These are phyloP conservation scores for Cladophialophora carrionii DNA, from an alignment of 2,329 filamentous ascomycete species.

Conservation along the genomic window DNA sequence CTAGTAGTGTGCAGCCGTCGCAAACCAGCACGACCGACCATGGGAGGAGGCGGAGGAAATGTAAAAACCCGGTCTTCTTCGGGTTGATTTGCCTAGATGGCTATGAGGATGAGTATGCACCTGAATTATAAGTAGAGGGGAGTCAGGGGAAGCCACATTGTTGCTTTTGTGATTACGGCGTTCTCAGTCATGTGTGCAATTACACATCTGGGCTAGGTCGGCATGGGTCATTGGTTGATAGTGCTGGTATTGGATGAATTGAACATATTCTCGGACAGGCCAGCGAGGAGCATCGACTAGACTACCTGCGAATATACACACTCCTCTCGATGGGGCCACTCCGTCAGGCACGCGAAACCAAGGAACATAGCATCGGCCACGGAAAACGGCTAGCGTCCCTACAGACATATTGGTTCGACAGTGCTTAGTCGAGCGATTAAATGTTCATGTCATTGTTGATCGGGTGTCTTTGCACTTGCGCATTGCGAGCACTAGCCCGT, in stretches of 20 bases:
- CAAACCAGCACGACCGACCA: conserved; percentile 33
- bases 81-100: conserved; percentile 40
- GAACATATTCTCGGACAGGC: background rate
- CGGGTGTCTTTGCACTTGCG: background rate
- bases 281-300: background rate
- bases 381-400: background rate
- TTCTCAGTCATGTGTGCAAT: background rate
- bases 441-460: background rate
- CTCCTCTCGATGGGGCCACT: background rate
- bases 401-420: background rate
- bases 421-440: background rate
- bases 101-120: conserved; percentile 21
- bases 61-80: conserved; percentile 39
- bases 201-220: background rate
- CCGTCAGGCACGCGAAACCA: background rate
- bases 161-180: background rate
- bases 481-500: background rate
- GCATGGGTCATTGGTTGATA: background rate
- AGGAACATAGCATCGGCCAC: background rate
- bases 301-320: background rate
- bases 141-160: background rate
- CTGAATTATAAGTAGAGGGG: conserved; percentile 23
- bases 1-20: conserved; percentile 39
- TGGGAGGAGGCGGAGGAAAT: conserved; percentile 29
- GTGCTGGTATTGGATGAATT: background rate